These are phyloP conservation scores for Poteriospumella lacustris DNA, from an alignment of 108 stramenopile genomes.

Conservation along the genomic window DNA sequence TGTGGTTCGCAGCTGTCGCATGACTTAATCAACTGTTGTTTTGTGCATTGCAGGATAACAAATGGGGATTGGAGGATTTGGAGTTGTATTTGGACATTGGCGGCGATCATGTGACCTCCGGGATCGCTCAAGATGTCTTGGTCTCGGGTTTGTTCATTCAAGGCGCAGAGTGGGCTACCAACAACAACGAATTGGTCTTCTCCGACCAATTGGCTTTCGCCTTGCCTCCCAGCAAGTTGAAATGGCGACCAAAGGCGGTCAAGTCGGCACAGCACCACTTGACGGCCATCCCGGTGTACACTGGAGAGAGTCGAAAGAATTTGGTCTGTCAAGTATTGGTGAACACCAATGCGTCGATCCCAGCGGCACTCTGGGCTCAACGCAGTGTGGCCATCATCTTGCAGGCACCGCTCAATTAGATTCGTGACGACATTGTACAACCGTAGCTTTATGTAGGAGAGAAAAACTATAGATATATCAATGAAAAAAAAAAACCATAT, in stretches of 20 bases:
- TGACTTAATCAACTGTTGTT: background rate
- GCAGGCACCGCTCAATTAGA: too few species aligned
- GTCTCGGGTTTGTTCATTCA: background rate
- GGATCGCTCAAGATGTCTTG: background rate
- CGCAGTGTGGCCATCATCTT: constrained; percentile 4
- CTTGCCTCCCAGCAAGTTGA: background rate
- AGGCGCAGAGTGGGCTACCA: background rate
- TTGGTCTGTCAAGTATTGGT: background rate
- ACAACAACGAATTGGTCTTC: background rate
- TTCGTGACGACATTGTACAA: too few species aligned
- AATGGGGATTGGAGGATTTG: constrained; percentile 20
- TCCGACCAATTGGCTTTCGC: background rate
- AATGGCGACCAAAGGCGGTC: background rate
- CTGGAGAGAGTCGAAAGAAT: background rate
- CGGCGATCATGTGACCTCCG: background rate
- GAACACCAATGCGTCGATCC: background rate
- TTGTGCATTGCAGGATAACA: background rate
- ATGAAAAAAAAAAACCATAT: too few species aligned
- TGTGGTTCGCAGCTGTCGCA: too few species aligned
- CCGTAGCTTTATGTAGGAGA: too few species aligned
- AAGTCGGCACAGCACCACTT: background rate
- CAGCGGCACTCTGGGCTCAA: background rate
- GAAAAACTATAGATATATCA: too few species aligned
- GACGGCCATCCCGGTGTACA: background rate
- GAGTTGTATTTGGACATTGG: constrained; percentile 27